Conservation (phyloP, 192 early-diverging fungal genomes). For the Linnemannia exigua region DNA sequence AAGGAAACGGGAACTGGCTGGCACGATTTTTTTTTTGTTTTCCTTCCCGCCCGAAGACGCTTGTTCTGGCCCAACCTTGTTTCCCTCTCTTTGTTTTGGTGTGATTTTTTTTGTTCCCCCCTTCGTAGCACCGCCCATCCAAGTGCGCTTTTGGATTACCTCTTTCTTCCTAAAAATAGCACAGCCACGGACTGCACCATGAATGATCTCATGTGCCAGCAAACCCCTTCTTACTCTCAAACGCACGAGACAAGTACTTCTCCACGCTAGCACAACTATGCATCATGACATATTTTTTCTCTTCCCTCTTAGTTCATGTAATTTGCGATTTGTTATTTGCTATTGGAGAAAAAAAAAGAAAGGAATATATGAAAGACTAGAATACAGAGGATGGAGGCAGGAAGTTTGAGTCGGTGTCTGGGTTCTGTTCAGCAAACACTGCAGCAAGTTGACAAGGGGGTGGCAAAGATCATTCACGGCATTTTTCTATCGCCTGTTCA, state of each 20-base stretch:
- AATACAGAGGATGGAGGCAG: neutral
- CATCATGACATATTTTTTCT: neutral
- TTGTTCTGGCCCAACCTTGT: neutral
- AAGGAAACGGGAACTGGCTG: too few species aligned
- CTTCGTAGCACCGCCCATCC: neutral
- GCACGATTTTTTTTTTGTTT: neutral
- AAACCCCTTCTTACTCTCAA: neutral
- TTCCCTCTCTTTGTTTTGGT: slow-evolving; percentile 7
- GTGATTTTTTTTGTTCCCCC: too few species aligned
- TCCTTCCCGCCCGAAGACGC: neutral
- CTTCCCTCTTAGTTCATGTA: neutral
- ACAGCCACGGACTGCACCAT: slow-evolving; percentile 12
- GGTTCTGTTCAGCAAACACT: neutral
- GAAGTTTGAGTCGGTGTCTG: neutral
- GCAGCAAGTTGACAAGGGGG: neutral
- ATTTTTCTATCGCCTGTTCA: neutral
- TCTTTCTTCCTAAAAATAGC: neutral
- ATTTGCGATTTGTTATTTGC: neutral
- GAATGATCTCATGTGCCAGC: neutral
- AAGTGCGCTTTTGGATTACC: slow-evolving; percentile 14
- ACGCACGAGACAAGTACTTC: neutral
- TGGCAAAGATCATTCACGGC: neutral
- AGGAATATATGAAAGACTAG: neutral
- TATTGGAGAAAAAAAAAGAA: neutral
- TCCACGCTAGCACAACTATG: neutral